A percentile compares a stretch with the other conserved stretches of the same genome.
Evolutionary conservation across 2,329 filamentous ascomycete genomes (phyloP).

Genomic region (Aureobasidium sp.): DNA sequence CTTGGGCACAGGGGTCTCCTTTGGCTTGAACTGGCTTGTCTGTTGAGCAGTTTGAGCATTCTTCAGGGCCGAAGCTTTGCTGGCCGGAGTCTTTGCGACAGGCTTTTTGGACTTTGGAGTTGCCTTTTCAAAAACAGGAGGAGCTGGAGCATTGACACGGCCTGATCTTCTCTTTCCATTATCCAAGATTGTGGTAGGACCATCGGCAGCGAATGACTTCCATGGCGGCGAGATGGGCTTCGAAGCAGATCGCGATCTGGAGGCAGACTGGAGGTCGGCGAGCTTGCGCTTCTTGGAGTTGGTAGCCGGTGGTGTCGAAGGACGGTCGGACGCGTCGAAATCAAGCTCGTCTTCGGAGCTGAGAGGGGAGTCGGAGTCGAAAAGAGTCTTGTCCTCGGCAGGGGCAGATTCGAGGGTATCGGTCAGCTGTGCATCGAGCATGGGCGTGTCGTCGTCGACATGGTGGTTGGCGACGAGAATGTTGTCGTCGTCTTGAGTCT

Average conservation of each 20-base stretch:
- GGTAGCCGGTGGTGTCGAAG: neutral
- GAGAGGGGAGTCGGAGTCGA: neutral
- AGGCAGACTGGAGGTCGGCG: slow-evolving; percentile 28
- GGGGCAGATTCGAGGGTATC: neutral
- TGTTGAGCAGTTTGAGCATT: slow-evolving; percentile 4
- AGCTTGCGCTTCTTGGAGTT: slow-evolving; percentile 58
- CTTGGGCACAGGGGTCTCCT: neutral
- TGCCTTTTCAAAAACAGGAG: slow-evolving; percentile 2
- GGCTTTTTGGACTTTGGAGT: neutral
- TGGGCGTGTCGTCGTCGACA: slow-evolving; percentile 6
- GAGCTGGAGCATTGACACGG: slow-evolving; percentile 46
- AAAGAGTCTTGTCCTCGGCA: neutral
- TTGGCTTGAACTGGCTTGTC: neutral
- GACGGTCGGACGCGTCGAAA: slow-evolving; percentile 13
- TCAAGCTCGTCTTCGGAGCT: slow-evolving; percentile 1
- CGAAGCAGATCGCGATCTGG: slow-evolving; percentile 24
- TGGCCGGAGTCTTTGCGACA: neutral
- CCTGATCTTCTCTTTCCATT: slow-evolving; percentile 57
- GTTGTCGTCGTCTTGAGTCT: neutral
- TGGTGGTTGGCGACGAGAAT: neutral
- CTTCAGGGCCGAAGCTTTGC: neutral
- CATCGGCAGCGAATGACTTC: slow-evolving; percentile 79
- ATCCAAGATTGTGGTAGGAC: slow-evolving; percentile 74
- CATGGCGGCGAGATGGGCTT: slow-evolving; percentile 59
- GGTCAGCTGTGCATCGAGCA: neutral